phyloP scores from a whole-genome alignment of 192 early-diverging fungal genomes.

The Backusella mclennaniae region DNA sequence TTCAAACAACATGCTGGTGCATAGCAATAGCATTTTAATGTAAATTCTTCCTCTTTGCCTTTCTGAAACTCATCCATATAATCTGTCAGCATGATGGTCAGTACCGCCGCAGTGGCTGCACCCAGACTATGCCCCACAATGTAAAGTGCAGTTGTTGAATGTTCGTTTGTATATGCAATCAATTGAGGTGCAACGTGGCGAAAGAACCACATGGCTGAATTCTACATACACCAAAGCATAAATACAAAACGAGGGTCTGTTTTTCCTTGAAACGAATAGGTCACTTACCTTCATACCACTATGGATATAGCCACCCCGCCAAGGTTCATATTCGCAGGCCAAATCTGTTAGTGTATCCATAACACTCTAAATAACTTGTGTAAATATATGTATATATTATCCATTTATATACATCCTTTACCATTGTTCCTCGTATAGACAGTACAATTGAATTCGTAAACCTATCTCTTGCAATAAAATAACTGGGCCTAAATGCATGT shows the following conservation, averaged over 20 bases:
- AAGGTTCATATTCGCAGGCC: constrained; percentile 74
- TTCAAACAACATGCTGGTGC: constrained; percentile 47
- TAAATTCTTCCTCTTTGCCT: constrained; percentile 27
- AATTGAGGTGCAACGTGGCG: constrained; percentile 61
- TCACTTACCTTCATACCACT: constrained; percentile 60
- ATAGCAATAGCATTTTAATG: constrained; percentile 48
- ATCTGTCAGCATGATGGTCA: constrained; percentile 71
- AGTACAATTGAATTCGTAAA: constrained; percentile 62
- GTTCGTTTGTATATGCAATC: constrained; percentile 54
- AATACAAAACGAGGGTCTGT: background rate
- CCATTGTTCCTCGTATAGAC: constrained; percentile 70
- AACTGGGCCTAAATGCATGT: constrained; percentile 66
- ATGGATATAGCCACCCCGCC: constrained; percentile 76
- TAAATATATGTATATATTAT: background rate
- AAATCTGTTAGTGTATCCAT: constrained; percentile 76
- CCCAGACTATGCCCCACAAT: constrained; percentile 80
- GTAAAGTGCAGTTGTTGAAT: constrained; percentile 49
- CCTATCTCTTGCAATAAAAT: constrained; percentile 68
- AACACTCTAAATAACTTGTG: constrained; percentile 43
- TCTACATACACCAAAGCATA: background rate
- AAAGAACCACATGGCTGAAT: constrained; percentile 73
- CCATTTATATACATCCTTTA: constrained; percentile 7
- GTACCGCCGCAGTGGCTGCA: constrained; percentile 63
- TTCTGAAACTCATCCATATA: constrained; percentile 50
- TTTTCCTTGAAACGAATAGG: background rate